Evolutionary conservation across 2,329 filamentous ascomycete species (phyloP), one percentile per base, ranked within the genome.

Genomic region (Verticillium klebahnii): DNA sequence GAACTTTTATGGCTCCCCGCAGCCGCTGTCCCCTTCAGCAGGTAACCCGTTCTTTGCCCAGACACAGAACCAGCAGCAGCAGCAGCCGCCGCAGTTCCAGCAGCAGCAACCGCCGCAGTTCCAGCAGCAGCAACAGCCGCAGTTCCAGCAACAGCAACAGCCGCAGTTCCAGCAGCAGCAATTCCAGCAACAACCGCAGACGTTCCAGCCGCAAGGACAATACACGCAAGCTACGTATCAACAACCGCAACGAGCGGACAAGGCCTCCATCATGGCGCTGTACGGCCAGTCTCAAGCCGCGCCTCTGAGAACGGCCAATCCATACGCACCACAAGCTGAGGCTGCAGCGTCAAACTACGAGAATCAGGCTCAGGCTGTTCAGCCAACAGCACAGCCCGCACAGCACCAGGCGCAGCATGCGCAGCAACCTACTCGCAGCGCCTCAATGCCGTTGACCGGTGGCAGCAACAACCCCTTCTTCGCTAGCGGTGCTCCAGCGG

Each of bases 221-320:
- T 50, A 50, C 19, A 23, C 40, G 19, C 40, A 50, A n/a, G 17
- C 40, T 9, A 25, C 19, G 36, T 70, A 72, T 60, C 74, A 74
- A 34, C 77, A 79, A 58, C 77, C 80, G 17, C 77, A 78, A 52
- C 78, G 83, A 36, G 82, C 87, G 34, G 86, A 92, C 69, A 93
- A 90, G 65, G 85, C 85, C 3, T 89, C 89, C 5, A 94, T 95
- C 63, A 80, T 94, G 73, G 89, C 91, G 6, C 75, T 95, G 12
- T 94, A 91, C 74, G 85, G 83, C 69, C 87, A 85, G 70, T 80
- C 84, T 8, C 82, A 86, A 58, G 73, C 81, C 37, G 76, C 80
- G 1, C 79, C 82, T 4, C 74, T 78, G 34, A 66, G 75, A 19
- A 64, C 65, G 4, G 40, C n/a, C 7, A 50, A 50, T n/a, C 40